Conservation (phyloP, 148 eudicot genomes). For the Mesembryanthemum crystallinum region DNA sequence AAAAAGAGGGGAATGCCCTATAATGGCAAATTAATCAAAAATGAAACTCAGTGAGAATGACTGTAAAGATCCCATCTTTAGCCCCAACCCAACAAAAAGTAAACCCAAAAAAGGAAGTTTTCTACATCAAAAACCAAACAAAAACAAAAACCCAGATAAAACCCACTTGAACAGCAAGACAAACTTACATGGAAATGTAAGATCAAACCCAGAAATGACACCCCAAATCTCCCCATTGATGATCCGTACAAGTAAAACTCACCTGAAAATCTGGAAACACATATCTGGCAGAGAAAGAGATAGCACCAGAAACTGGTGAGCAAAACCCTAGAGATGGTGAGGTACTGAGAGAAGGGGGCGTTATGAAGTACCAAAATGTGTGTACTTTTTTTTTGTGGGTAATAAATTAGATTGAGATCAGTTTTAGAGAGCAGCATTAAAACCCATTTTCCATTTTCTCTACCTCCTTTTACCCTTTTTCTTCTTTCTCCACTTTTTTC, state of each 20-base stretch:
- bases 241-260: background rate
- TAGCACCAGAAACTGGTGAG: background rate
- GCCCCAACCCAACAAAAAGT: background rate
- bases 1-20: background rate
- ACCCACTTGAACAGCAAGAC: constrained; percentile 8
- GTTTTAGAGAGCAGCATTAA: constrained; percentile 24
- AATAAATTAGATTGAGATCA: background rate
- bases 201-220: constrained; percentile 12
- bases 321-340: constrained; percentile 16
- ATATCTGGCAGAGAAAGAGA: background rate
- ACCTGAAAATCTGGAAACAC: background rate
- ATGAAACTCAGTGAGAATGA: constrained; percentile 6
- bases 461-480: background rate
- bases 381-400: constrained; percentile 8
- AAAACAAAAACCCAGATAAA: background rate
- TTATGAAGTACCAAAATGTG: constrained; percentile 20
- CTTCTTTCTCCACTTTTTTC: constrained; percentile 12
- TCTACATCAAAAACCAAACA: background rate
- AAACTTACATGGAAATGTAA: constrained; percentile 20
- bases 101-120: background rate
- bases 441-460: constrained; percentile 17
- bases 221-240: background rate
- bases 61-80: constrained; percentile 27
- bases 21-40: background rate
- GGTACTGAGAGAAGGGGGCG: background rate